Conservation (phyloP, 225 moss, liverwort and hornwort species). For the Physcomitrellopsis africana region DNA sequence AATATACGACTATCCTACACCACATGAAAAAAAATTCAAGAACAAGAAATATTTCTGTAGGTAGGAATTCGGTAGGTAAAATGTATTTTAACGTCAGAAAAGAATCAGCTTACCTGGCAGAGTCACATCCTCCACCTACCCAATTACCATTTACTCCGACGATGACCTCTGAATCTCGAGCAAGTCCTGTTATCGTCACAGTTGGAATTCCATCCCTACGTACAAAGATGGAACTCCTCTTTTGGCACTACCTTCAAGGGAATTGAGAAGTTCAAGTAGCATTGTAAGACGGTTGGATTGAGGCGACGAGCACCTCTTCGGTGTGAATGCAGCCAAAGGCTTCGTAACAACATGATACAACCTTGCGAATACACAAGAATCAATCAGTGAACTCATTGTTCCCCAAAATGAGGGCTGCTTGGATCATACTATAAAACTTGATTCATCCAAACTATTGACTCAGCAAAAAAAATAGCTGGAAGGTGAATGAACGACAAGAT, state of each 20-base stretch:
- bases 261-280: slow-evolving; percentile 6
- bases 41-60: background rate
- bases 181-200: slow-evolving; percentile 10
- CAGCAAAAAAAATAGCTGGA: slow-evolving; percentile 1
- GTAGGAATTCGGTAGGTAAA: slow-evolving; percentile 34
- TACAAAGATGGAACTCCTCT: slow-evolving; percentile 2
- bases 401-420: slow-evolving; percentile 24
- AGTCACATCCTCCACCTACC: slow-evolving; percentile 1
- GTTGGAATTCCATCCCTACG: slow-evolving; percentile 21
- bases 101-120: slow-evolving; percentile 30
- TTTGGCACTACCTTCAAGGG: background rate
- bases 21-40: background rate
- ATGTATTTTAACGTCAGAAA: slow-evolving; percentile 1
- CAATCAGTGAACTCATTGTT: slow-evolving; percentile 23
- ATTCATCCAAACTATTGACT: background rate
- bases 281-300: slow-evolving; percentile 8
- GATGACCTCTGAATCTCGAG: slow-evolving; percentile 16
- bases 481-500: slow-evolving; percentile 17
- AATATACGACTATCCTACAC: slow-evolving; percentile 5
- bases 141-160: slow-evolving; percentile 23
- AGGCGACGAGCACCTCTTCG: background rate
- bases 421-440: slow-evolving; percentile 14
- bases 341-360: slow-evolving; percentile 26
- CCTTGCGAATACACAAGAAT: slow-evolving; percentile 19
- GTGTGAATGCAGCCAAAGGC: slow-evolving; percentile 12